Conservation (phyloP, 306 rosid genomes). For the Canavalia gladiata region DNA sequence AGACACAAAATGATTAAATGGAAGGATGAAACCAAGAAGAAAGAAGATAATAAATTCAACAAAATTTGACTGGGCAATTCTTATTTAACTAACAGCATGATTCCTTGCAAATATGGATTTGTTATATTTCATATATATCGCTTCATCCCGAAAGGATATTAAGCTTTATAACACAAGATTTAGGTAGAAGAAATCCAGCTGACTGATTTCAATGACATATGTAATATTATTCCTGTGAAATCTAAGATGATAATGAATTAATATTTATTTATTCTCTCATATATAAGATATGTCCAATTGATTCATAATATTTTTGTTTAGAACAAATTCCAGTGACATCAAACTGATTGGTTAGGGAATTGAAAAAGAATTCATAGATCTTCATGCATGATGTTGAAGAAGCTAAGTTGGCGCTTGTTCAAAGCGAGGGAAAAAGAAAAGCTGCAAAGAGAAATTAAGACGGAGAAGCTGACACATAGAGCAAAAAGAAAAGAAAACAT, state of each 20-base stretch:
- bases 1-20: conserved; percentile 14
- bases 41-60: conserved; percentile 39
- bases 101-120: conserved; percentile 9
- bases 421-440: not conserved
- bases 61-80: not conserved
- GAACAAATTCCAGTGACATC: not conserved
- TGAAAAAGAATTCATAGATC: conserved; percentile 37
- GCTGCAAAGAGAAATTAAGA: not conserved
- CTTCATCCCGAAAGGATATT: not conserved
- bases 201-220: conserved; percentile 25
- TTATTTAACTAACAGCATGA: not conserved
- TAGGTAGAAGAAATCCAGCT: not conserved
- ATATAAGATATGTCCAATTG: not conserved
- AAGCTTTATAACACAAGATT: conserved; percentile 5
- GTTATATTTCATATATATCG: not conserved
- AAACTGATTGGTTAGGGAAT: conserved; percentile 23
- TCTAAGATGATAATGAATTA: conserved; percentile 9
- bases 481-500: not conserved
- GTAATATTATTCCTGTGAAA: conserved; percentile 7
- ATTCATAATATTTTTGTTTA: not conserved
- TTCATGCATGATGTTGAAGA: conserved; percentile 44
- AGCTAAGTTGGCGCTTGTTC: conserved; percentile 1
- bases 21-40: conserved; percentile 5
- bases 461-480: conserved; percentile 27
- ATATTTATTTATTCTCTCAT: not conserved